phyloP scores from a whole-genome alignment of 139 green algal genomes.

The Volvox africanus region DNA sequence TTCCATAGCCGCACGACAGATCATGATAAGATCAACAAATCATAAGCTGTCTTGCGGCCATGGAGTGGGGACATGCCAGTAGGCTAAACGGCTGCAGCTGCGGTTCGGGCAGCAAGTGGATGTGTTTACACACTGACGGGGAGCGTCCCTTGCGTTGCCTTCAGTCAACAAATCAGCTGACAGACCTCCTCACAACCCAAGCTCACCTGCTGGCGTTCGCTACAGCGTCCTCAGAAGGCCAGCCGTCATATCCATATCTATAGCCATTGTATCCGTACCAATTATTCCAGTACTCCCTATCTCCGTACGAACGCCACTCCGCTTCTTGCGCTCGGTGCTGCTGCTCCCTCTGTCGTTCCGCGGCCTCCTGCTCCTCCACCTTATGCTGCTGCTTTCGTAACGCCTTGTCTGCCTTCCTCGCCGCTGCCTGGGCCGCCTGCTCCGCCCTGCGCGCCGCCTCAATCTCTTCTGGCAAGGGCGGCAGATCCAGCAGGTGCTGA shows the following conservation, averaged over 20 bases:
- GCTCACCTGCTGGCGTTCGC: too few relatives aligned
- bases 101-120: too few relatives aligned
- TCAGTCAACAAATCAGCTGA: too few relatives aligned
- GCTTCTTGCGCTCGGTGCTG: not conserved
- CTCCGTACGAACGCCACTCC: not conserved
- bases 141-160: too few relatives aligned
- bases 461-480: conserved; percentile 45
- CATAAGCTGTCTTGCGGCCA: too few relatives aligned
- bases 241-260: not conserved
- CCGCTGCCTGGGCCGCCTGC: not conserved
- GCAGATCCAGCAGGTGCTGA: conserved; percentile 18
- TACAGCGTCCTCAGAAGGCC: too few relatives aligned
- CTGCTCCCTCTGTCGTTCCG: not conserved
- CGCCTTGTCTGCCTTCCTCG: not conserved
- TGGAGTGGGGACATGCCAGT: too few relatives aligned
- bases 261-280: not conserved
- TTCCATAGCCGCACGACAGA: too few relatives aligned
- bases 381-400: conserved; percentile 13
- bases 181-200: too few relatives aligned
- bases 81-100: too few relatives aligned
- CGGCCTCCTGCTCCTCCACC: not conserved
- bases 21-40: too few relatives aligned
- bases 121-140: too few relatives aligned
- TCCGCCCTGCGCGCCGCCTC: not conserved
- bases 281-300: not conserved